Evolutionary conservation across 1,139 yeast genomes (phyloP), one percentile per base, ranked within the genome.

Genomic region (Pichia sp.): DNA sequence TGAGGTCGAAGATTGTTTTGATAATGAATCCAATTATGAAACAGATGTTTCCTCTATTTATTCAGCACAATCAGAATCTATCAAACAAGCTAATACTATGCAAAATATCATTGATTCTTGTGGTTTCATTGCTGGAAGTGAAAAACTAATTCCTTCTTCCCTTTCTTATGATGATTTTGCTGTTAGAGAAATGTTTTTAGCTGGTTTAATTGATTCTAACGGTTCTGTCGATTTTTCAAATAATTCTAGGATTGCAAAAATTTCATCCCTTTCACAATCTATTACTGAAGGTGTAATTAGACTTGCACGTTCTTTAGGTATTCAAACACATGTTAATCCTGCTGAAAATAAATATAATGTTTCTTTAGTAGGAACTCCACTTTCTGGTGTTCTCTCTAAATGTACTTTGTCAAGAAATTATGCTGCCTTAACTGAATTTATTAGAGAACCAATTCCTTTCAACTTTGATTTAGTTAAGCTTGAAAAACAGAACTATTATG

Each of bases 261-360:
- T 68, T 30, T 57, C 55, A 30, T 66, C 71, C 16, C 48, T 53
- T 22, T 56, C 56, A 49, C 48, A 59, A 7, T 55, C 59, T 20
- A 58, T 68, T 39, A 51, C 62, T 53, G 58, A 64, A 34, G 70
- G 69, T 35, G 51, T 65, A 40, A 59, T 61, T 9, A 54, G 57
- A 41, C 53, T 68, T 42, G 64, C 69, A 24, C 67, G 72, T 50
- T 69, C 73, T 9, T 55, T 69, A 32, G 73, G 73, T 61, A 57
- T 68, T 43, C 43, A 42, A 9, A n/a, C n/a, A n/a, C n/a, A n/a
- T n/a, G n/a, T n/a, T n/a, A n/a, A n/a, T n/a, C n/a, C n/a, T n/a
- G 62, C 52, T 29, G 55, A 65, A 24, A 60, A 50, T 29, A 48
- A 26, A 26, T 6, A 45, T 42, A 23, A 30, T 28, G n/a, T 39